Evolutionary conservation across 257 asterid genomes (phyloP).

Genomic region (Nicotiana obtusifolia): DNA sequence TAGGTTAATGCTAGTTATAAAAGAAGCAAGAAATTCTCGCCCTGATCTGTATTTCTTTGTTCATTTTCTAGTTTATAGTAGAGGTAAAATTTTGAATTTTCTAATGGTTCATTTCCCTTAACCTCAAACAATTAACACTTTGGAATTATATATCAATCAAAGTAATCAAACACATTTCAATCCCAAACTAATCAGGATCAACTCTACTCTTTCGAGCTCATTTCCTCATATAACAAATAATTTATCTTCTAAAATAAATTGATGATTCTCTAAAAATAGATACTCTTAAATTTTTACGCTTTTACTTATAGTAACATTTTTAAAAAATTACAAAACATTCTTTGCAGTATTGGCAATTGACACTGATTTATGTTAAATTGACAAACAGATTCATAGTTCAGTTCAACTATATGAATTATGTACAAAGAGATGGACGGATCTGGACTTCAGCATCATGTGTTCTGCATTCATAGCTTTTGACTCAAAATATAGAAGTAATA

Average conservation of each 20-base stretch:
- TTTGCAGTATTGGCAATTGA: background rate
- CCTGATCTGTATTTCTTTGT: slow-evolving; percentile 1
- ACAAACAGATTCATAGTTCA: background rate
- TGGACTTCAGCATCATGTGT: background rate
- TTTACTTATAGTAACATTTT: background rate
- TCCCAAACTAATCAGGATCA: background rate
- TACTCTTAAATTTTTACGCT: background rate
- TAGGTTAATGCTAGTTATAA: background rate
- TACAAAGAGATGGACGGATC: background rate
- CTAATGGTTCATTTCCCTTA: background rate
- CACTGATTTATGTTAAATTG: background rate
- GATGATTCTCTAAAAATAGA: background rate
- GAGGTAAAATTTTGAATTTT: slow-evolving; percentile 16
- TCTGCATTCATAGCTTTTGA: background rate
- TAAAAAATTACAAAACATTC: background rate
- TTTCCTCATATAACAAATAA: background rate
- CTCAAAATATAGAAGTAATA: background rate
- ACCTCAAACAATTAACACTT: background rate
- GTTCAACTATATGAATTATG: background rate
- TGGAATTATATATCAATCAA: background rate
- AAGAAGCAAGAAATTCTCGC: background rate
- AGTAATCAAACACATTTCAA: background rate
- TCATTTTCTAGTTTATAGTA: slow-evolving; percentile 18
- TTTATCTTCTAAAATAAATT: background rate
- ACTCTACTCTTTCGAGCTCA: background rate